Conservation (phyloP, 192 early-diverging fungal genomes). For the Entrophospora sp. region DNA sequence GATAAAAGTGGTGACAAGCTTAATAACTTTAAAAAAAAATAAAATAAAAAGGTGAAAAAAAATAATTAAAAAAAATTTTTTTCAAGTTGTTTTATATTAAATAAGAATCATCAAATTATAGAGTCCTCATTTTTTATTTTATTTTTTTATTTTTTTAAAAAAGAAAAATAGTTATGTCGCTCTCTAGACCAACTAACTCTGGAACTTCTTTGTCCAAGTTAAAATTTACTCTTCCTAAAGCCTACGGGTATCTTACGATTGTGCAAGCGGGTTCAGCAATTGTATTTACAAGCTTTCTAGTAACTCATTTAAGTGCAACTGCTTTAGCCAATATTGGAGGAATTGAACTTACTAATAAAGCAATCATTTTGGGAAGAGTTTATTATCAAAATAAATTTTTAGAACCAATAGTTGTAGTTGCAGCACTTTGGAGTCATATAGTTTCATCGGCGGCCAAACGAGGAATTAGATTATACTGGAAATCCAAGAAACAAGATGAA, state of each 20-base stretch:
- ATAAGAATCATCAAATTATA: too few relatives aligned
- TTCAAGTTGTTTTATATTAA: too few relatives aligned
- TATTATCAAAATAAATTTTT: slow-evolving; percentile 34
- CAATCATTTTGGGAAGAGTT: slow-evolving; percentile 33
- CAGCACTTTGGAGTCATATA: slow-evolving; percentile 27
- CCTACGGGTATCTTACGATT: slow-evolving; percentile 4
- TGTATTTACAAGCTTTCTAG: slow-evolving; percentile 26
- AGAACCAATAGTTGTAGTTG: slow-evolving; percentile 33
- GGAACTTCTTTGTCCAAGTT: neutral
- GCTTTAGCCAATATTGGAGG: slow-evolving; percentile 28
- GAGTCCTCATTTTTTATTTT: too few relatives aligned
- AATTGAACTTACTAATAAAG: slow-evolving; percentile 31
- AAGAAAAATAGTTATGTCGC: too few relatives aligned
- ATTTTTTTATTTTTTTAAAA: too few relatives aligned
- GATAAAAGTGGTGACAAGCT: too few relatives aligned
- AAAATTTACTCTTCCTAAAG: neutral
- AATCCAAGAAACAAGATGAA: slow-evolving; percentile 15
- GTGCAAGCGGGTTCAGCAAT: slow-evolving; percentile 24
- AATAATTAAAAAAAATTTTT: too few relatives aligned
- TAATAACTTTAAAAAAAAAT: too few relatives aligned
- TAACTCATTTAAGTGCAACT: slow-evolving; percentile 28
- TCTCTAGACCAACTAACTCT: neutral
- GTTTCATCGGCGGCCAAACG: slow-evolving; percentile 20
- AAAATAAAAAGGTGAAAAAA: too few relatives aligned
- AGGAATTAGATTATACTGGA: slow-evolving; percentile 27